Evolutionary conservation across 768 basidiomycete genomes (phyloP).

Genomic region (Lactarius akahatsu): DNA sequence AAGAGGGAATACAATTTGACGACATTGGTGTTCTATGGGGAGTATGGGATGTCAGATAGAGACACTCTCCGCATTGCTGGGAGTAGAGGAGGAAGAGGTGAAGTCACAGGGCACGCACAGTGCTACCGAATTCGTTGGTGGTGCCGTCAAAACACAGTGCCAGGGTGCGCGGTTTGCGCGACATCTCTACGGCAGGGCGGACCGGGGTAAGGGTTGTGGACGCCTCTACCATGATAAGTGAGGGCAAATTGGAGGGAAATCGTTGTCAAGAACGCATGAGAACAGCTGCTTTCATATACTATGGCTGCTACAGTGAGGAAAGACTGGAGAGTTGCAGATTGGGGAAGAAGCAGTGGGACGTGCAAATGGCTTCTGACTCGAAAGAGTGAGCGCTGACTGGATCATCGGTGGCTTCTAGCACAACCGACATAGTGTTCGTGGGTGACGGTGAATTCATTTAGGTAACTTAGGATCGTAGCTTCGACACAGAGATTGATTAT

Average conservation of each 20-base stretch:
- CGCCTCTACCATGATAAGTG: neutral
- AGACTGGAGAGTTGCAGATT: too few species aligned
- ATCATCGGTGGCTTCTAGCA: neutral
- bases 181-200: constrained; percentile 24
- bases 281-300: neutral
- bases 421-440: neutral
- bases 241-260: too few species aligned
- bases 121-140: constrained; percentile 2
- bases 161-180: constrained; percentile 21
- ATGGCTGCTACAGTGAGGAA: neutral
- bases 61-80: neutral
- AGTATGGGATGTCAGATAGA: constrained; percentile 16
- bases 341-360: neutral
- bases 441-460: neutral
- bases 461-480: neutral
- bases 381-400: neutral
- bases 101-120: neutral
- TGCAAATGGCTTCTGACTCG: neutral
- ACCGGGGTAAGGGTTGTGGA: neutral
- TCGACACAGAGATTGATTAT: neutral
- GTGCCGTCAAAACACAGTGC: constrained; percentile 30
- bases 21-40: constrained; percentile 42
- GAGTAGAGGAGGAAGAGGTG: too few species aligned
- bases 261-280: too few species aligned
- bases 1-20: constrained; percentile 40